Base-by-base conservation (phyloP, 2,329 filamentous ascomycete species). In the Fusarium phyllophilum region DNA sequence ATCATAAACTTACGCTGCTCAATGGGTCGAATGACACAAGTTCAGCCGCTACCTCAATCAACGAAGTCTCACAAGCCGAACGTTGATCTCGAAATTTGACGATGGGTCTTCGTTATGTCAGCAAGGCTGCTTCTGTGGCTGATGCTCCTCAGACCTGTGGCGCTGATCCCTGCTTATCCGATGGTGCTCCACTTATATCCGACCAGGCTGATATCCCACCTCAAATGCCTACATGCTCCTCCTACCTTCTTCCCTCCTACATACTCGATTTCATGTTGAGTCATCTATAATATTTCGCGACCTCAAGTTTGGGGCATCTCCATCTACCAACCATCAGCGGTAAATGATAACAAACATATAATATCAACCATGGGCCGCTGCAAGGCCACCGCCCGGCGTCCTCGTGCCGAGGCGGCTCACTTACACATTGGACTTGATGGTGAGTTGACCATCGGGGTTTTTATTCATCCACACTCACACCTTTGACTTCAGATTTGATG, bases 81-180 rank as follows among this genome's bases (percentile, higher is more conserved):
- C 65, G 62, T 67, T 57, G 66, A 55, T 75, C 78, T 75, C 67
- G 77, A 80, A 80, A 81, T 79, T 81, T 80, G 75, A 73, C 63
- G 54, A 69, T 64, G 61, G 66, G 45, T 58, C 72, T 29, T 20
- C 8, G 14, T 82, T 81, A 82, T 58, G 70, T 82, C 81, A 82
- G 81, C 81, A 76, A 79, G 79, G 77, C 79, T 80, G 33, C 18
- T 36, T 18, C 26, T 46, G 62, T 69, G 60, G 68, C 52, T n/a
- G 8, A 8, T 45, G 38, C 36, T 51, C 60, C 51, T 17, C 8
- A 2, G 1, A 41, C 7, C 0, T 75, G 73, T 78, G 74, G 77
- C 72, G 66, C n/a, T 20, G 33, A 61, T 70, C 57, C 17, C 24
- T 26, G 41, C 29, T 14, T 9, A 18, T 31, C 33, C 20, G 75